Base-by-base conservation (phyloP, 345 rosid genomes). In the Sonneratia alba region DNA sequence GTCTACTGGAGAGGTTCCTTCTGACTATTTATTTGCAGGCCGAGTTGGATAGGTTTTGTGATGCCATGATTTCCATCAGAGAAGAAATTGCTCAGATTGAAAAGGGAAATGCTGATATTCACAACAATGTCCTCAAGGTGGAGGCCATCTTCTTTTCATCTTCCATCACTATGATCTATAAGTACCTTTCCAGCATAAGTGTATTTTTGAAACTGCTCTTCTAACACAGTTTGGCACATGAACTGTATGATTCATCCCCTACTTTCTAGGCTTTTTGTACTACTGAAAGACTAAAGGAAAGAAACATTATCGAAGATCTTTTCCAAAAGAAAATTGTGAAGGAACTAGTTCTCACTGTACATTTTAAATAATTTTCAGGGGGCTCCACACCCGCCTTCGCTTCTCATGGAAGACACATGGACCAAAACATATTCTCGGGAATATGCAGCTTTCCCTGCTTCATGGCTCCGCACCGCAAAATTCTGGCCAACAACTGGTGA, bases 321-420 rank as follows among this genome's bases (percentile, higher is more conserved):
- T 2, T 42, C 45, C 45, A 42, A 27, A 9, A 8, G 62, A 5
- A 22, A 7, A 22, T 57, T 10, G n/a, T 22, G 13, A 22, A 57
- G 63, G n/a, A 57, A 57, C 34, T 57, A 57, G n/a, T 22, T 22
- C 22, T 51, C 4, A 32, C 12, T 32, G 12, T 62, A 15, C 48
- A 36, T 37, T 32, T 55, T 55, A 75, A 22, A 81, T 66, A 57
- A 70, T 53, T 67, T 66, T 79, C 94, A 96, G 99, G 87, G 96
- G 79, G 98, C 99, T 65, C 99, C 98, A 76, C 99, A 96, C 80
- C 96, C 99, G 66, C 98, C 95, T 79, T 89, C 94, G n/a, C 72
- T 96, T 89, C 94, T 96, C 74, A 92, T 96, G 99, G 96, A 87
- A 81, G 98, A 96, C 79, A 34, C 88, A 57, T 96, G 99, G 99